These are phyloP conservation scores for Paramecium tetraurelia DNA, from an alignment of 73 alveolate genomes.

Conservation along the genomic window DNA sequence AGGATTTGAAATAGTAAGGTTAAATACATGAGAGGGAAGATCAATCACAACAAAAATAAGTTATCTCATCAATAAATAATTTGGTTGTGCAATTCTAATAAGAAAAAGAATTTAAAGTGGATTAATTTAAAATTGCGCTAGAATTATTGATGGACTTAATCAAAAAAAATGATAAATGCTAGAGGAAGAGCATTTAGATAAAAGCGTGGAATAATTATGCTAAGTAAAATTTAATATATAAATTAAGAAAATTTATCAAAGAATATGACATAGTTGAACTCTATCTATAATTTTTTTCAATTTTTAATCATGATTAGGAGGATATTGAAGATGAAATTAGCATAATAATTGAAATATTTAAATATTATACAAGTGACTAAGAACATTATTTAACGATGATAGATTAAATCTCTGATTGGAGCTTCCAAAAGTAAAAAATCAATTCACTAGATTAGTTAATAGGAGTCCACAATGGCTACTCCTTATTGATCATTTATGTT, in stretches of 20 bases:
- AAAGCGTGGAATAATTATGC: neutral
- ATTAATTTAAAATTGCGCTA: neutral
- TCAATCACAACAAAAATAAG: neutral
- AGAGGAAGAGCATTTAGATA: neutral
- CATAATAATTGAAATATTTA: neutral
- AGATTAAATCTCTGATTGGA: neutral
- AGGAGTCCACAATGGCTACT: neutral
- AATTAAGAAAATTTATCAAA: neutral
- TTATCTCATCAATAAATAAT: neutral
- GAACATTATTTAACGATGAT: neutral
- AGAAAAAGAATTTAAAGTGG: neutral
- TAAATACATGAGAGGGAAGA: neutral
- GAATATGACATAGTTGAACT: neutral
- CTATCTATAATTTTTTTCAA: neutral
- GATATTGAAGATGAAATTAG: neutral
- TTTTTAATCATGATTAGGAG: neutral
- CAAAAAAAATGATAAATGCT: neutral
- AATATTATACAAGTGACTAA: neutral
- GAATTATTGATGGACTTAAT: neutral
- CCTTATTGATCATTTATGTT: neutral
- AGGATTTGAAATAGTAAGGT: neutral
- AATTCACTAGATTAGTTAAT: neutral
- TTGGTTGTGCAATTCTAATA: neutral
- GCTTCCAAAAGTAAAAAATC: neutral
- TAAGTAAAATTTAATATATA: neutral